Percentiles rank a stretch among this genome's conserved stretches.
phyloP scores from a whole-genome alignment of 2,329 filamentous ascomycete genomes.

The Orbilia brochopaga region DNA sequence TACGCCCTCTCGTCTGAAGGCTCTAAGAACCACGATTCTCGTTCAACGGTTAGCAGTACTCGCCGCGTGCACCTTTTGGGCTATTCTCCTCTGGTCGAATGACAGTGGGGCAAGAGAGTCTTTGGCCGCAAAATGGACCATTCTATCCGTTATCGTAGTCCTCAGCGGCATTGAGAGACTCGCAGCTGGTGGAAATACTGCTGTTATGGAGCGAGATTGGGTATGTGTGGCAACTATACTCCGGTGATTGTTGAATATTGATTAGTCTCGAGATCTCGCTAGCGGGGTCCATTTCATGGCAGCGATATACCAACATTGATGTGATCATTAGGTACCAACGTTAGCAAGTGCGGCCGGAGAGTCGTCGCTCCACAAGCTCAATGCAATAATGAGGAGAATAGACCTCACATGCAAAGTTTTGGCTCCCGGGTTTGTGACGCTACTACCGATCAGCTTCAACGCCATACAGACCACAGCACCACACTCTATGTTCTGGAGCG shows the following conservation, averaged over 20 bases:
- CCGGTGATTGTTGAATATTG: not conserved
- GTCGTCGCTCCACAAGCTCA: constrained; percentile 57
- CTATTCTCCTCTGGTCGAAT: constrained; percentile 56
- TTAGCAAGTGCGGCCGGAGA: constrained; percentile 49
- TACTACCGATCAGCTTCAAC: constrained; percentile 60
- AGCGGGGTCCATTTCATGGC: not conserved
- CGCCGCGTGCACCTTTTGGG: constrained; percentile 59
- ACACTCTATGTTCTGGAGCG: constrained; percentile 35
- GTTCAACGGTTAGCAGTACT: constrained; percentile 60
- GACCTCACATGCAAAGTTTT: constrained; percentile 66
- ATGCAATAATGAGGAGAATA: constrained; percentile 65
- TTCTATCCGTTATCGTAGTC: constrained; percentile 58
- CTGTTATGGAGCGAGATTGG: constrained; percentile 63
- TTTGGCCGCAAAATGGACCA: constrained; percentile 21
- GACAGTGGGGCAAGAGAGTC: not conserved
- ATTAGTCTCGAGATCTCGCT: not conserved
- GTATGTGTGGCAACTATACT: constrained; percentile 51
- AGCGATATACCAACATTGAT: not conserved
- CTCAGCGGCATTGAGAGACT: constrained; percentile 60
- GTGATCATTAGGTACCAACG: constrained; percentile 57
- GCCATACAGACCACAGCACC: constrained; percentile 8
- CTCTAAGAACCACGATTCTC: constrained; percentile 59
- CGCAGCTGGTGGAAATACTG: constrained; percentile 59
- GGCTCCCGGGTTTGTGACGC: constrained; percentile 63
- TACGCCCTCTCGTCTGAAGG: constrained; percentile 58